Percentiles rank a stretch among this genome's conserved stretches.
Conservation (phyloP, 1,284 basidiomycete genomes). For the Polyporus tsugae region DNA sequence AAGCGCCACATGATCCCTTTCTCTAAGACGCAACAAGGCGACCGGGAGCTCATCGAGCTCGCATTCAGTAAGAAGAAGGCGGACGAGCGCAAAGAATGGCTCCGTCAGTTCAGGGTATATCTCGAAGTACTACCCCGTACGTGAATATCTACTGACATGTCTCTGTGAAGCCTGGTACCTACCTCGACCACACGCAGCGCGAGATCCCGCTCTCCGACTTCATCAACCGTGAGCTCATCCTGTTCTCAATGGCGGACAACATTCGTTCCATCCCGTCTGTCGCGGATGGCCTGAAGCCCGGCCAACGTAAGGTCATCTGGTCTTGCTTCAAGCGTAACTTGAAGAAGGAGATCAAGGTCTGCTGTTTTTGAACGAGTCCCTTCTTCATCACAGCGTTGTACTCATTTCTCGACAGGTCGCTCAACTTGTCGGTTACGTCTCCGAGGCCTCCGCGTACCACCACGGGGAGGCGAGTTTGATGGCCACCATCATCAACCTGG, state of each 20-base stretch:
- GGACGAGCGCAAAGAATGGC: constrained; percentile 98
- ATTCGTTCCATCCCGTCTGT: constrained; percentile 95
- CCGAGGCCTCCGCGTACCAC: constrained; percentile 95
- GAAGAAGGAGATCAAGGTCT: constrained; percentile 90
- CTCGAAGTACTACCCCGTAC: too few species aligned
- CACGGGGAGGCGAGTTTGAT: constrained; percentile 93
- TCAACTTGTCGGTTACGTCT: constrained; percentile 94
- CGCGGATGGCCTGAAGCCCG: constrained; percentile 97
- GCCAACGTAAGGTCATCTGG: constrained; percentile 97
- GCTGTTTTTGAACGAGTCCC: background rate
- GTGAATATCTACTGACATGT: constrained; percentile 9
- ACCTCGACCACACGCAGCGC: constrained; percentile 88
- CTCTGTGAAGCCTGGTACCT: constrained; percentile 86
- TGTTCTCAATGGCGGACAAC: constrained; percentile 99
- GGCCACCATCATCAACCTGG: constrained; percentile 92
- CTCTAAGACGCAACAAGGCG: constrained; percentile 81
- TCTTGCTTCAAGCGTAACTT: constrained; percentile 95
- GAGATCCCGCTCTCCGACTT: constrained; percentile 94
- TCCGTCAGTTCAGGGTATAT: constrained; percentile 88
- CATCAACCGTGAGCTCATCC: constrained; percentile 97
- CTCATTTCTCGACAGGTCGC: constrained; percentile 69
- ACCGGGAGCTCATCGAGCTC: constrained; percentile 92
- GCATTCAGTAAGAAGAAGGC: constrained; percentile 99
- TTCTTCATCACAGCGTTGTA: background rate
- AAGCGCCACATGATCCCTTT: constrained; percentile 96